Evolutionary conservation across 495 filamentous ascomycete species (phyloP), one percentile per base, ranked within the genome.

Genomic region (Penicillium soppii): DNA sequence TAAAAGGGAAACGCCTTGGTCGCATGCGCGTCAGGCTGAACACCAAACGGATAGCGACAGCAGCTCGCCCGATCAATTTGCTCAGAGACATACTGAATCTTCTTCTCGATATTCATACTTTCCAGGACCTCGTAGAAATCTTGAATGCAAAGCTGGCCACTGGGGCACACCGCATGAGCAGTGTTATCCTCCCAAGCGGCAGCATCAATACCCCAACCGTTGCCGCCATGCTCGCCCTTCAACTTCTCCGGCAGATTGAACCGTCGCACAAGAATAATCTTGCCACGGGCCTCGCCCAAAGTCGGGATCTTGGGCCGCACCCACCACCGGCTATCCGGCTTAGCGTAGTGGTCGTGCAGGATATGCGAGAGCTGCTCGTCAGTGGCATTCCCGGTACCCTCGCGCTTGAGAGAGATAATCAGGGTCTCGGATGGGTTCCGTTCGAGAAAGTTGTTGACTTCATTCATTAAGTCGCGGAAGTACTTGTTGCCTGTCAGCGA

Each of bases 81-180:
- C 19, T 86, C 83, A 39, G 75, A 80, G 32, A 84, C 83, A 54
- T 85, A 83, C 36, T 75, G 61, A 44, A 96, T 85, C 77, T 98
- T 98, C 66, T 83, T 82, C 40, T 83, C 75, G 49, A 98, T 91
- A 51, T 87, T 88, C 50, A 79, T 69, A 6, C 78, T 82, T 61
- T 91, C 82, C 32, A 86, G 68, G 15, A 98, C 85, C 61, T 95
- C 92, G 76, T 92, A 97, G 66, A 91, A 97, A 68, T 98, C 94
- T 72, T 98, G 94, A 30, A 98, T 85, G 46, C 90, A 84, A 22
- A 96, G 80, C 55, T 84, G 78, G 4, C 87, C 91, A 61, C 83
- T 85, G 9, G 85, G 82, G 37, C 87, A 86, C 9, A 71, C 76
- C 12, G 87, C 84, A 59, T 95, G 79, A 6, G 87, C 81, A 29